Base-by-base conservation (phyloP, 768 basidiomycete genomes). In the Agrocybe praecox region DNA sequence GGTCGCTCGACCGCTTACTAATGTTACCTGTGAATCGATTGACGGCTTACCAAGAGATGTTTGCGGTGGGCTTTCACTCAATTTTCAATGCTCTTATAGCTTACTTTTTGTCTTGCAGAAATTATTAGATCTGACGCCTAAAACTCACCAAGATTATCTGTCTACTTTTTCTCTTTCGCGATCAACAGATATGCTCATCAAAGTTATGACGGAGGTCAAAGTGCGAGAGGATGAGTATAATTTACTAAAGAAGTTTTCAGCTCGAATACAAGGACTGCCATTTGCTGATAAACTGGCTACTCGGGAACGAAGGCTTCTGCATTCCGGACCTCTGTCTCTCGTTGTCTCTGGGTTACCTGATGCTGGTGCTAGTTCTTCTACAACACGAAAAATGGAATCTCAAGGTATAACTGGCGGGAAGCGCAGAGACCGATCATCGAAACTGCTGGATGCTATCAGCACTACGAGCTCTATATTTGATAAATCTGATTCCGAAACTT, bases 221-320 rank as follows among this genome's bases (percentile, higher is more conserved):
- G 72, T 81, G 11, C 83, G 92, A 18, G 94, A 96, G 69, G 92
- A 94, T 50, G 92, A 94, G 58, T 92, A 95, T 66, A 85, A 87
- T n/a, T 71, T 84, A 34, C 76, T 92, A 32, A 90, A 89, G 67
- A 70, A 78, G 18, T 77, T 92, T 18, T 73, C 84, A 14, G 67
- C 72, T 6, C 79, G 81, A 0, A 83, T 96, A 58, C 75, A 80
- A 21, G 89, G 89, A 1, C 67, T 91, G 4, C 80, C 85, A 1
- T 69, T 79, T 1, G 66, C 76, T 1, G 72, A 76, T 1, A 80
- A 76, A 21, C 77, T 96, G 1, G 87, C 89, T 1, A 78, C 76
- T 24, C 79, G 93, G 42, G 91, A 91, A 56, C 81, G 95, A n/a
- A 76, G 87, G 40, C 76, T 96, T 12, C 74, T 95, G 36, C 80